Percentiles rank a stretch among this genome's conserved stretches.
These are phyloP conservation scores for Oidiodendron maius DNA, from an alignment of 495 filamentous ascomycete species.

Conservation along the genomic window DNA sequence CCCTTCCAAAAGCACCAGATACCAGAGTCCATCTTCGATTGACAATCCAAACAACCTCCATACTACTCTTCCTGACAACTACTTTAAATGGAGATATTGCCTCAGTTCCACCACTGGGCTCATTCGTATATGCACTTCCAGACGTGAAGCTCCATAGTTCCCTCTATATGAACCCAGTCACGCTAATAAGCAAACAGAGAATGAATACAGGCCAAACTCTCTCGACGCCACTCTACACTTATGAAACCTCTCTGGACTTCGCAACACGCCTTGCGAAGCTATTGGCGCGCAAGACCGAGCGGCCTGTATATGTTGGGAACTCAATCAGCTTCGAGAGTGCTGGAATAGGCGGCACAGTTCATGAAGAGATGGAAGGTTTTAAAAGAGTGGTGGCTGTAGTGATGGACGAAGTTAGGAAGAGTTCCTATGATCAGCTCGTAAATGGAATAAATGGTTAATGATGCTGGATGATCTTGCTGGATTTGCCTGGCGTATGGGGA, in stretches of 20 bases:
- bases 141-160: slow-evolving; percentile 49
- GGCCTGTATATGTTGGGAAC: slow-evolving; percentile 81
- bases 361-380: slow-evolving; percentile 92
- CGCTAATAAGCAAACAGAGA: slow-evolving; percentile 30
- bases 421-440: not conserved
- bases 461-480: not conserved
- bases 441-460: slow-evolving; percentile 1
- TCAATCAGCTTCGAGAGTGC: slow-evolving; percentile 62
- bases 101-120: slow-evolving; percentile 55
- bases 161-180: not conserved
- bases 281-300: slow-evolving; percentile 59
- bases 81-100: slow-evolving; percentile 53
- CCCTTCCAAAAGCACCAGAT: slow-evolving; percentile 67
- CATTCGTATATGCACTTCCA: slow-evolving; percentile 89
- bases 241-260: slow-evolving; percentile 74
- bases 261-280: slow-evolving; percentile 79
- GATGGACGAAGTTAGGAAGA: slow-evolving; percentile 28
- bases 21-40: slow-evolving; percentile 77
- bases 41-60: slow-evolving; percentile 57
- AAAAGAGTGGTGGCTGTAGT: slow-evolving; percentile 64
- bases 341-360: slow-evolving; percentile 67
- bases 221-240: slow-evolving; percentile 73
- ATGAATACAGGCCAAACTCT: slow-evolving; percentile 55
- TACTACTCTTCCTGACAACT: slow-evolving; percentile 73
- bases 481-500: too few species aligned